Base-by-base conservation (phyloP, 352 stramenopile genomes). In the Globisporangium solare region DNA sequence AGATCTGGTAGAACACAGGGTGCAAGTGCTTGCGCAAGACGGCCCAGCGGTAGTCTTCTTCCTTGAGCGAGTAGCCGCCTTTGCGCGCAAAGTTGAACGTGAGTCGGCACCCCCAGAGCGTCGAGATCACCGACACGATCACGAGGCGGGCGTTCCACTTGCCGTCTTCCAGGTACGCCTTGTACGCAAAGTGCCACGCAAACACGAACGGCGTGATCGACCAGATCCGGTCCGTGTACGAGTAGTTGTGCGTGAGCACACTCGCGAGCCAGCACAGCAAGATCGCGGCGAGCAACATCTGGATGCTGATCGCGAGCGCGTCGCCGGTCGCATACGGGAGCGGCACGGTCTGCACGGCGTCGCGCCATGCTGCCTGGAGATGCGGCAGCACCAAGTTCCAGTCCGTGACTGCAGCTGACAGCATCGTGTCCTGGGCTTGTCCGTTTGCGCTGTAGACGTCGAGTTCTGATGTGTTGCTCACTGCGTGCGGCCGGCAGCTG, bases 41-140 rank as follows among this genome's bases (percentile, higher is more conserved):
- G 3, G 79, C 86, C 92, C 91, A 98, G 53, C 92, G 76, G 66
- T 97, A 98, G 79, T 98, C 92, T 66, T 97, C 88, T 27, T 92
- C 89, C 17, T 73, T 77, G 68, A 91, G 94, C 3, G 60, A 70
- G 68, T 97, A 98, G 62, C 92, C 91, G 41, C 92, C 92, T 54
- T 94, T 89, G 61, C 91, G 79, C 60, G 79, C 74, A 67, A 98
- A 98, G 72, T 97, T 98, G 61, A 90, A 94, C 20, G 85, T 94
- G 42, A 98, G 74, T 21, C 91, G 73, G 4, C 80, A 42, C 6
- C 89, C 91, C 92, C 92, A 97, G 1, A 96, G 48, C 22, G 86
- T 96, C 24, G 86, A 70, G 8, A 97, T 48, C 49, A 69, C 64
- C 2, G 76, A 76, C 86, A 97, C 95, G 15, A 97, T 56, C 60